A percentile compares a stretch with the other conserved stretches of the same genome.
phyloP scores from a whole-genome alignment of 2,329 filamentous ascomycete species.

The Phyllosticta capitalensis region DNA sequence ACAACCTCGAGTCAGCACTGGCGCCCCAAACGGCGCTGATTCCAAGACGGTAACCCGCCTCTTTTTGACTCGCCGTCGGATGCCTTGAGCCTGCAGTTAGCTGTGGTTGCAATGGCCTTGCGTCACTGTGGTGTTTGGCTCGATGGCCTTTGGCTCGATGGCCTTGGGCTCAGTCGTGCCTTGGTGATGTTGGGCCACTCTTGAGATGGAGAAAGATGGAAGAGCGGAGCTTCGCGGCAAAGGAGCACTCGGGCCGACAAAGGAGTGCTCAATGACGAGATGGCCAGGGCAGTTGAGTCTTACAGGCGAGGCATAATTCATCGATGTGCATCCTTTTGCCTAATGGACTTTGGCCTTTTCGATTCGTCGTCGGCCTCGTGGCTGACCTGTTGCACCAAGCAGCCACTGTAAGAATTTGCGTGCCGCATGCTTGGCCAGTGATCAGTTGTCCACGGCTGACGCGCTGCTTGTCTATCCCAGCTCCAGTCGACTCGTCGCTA shows the following conservation, averaged over 20 bases:
- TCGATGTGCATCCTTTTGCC: not conserved
- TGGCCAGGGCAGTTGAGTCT: not conserved
- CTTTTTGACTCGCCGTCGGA: not conserved
- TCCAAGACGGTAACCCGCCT: not conserved
- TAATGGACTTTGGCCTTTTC: not conserved
- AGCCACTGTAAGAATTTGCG: not conserved
- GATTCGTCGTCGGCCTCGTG: not conserved
- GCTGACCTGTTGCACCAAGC: not conserved
- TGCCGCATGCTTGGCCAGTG: not conserved
- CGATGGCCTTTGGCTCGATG: not conserved
- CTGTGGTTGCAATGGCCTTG: no score
- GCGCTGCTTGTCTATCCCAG: no score
- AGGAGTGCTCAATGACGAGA: not conserved
- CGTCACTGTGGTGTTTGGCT: no score
- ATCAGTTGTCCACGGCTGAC: not conserved
- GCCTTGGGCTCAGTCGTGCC: no score
- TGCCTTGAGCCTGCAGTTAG: not conserved
- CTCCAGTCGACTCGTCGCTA: not conserved
- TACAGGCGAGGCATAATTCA: not conserved
- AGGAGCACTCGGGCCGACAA: not conserved
- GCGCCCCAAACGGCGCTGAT: not conserved
- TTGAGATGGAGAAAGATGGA: no score
- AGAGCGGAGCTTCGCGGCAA: not conserved
- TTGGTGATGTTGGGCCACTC: no score
- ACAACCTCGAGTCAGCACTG: not conserved